Conservation (phyloP, 495 filamentous ascomycete species). For the Neurospora intermedia region DNA sequence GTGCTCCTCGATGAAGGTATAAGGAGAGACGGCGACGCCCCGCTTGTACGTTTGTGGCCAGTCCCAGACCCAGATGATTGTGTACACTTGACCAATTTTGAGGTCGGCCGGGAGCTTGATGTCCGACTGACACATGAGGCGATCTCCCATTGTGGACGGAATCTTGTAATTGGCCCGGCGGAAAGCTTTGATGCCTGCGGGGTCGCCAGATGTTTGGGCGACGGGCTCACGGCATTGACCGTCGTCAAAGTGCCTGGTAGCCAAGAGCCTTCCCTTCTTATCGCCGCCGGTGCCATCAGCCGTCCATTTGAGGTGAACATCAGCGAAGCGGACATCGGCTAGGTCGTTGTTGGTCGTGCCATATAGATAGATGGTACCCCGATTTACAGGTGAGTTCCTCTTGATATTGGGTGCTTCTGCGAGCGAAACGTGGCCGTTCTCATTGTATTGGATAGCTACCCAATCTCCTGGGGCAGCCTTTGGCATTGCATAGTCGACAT, state of each 20-base stretch:
- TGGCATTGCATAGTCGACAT: conserved; percentile 48
- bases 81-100: conserved; percentile 43
- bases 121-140: conserved; percentile 70
- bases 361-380: conserved; percentile 72
- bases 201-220: conserved; percentile 6
- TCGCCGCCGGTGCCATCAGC: conserved; percentile 67
- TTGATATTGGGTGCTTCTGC: conserved; percentile 45
- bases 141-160: conserved; percentile 18
- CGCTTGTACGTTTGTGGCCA: conserved; percentile 47
- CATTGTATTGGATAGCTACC: conserved; percentile 64
- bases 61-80: conserved; percentile 89
- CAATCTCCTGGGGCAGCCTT: conserved; percentile 54
- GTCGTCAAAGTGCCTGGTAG: conserved; percentile 69
- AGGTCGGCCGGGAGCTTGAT: conserved; percentile 53
- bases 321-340: conserved; percentile 48
- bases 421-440: conserved; percentile 81
- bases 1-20: conserved; percentile 16
- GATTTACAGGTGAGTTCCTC: conserved; percentile 38
- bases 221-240: conserved; percentile 68
- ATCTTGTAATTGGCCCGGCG: conserved; percentile 38
- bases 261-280: conserved; percentile 58
- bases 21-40: conserved; percentile 19
- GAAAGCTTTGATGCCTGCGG: conserved; percentile 35
- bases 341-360: conserved; percentile 52
- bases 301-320: conserved; percentile 66